phyloP scores from a whole-genome alignment of 352 stramenopile species.

The Pythium pectinolyticum region DNA sequence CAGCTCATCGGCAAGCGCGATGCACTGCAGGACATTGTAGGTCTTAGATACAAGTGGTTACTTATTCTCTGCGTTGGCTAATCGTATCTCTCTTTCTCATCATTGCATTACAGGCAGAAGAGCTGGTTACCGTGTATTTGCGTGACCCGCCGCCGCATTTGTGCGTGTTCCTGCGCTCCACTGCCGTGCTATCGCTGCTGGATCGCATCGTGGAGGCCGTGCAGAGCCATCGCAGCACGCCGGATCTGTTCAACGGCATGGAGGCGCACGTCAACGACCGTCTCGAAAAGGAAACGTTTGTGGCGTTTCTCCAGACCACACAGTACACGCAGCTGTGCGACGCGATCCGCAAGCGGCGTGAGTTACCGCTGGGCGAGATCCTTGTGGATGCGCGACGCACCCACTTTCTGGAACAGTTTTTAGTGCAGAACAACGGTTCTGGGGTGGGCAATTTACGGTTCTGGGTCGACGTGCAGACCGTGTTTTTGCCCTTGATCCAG shows the following conservation, averaged over 20 bases:
- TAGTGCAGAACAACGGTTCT: conserved; percentile 32
- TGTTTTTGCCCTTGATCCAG: conserved; percentile 68
- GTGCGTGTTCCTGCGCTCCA: conserved; percentile 25
- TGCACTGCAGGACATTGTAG: conserved; percentile 44
- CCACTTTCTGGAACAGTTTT: conserved; percentile 52
- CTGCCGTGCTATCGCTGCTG: conserved; percentile 30
- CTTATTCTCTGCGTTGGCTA: neutral
- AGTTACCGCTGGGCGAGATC: conserved; percentile 64
- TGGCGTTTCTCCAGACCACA: conserved; percentile 42
- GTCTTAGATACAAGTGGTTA: neutral
- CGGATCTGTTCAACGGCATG: conserved; percentile 64
- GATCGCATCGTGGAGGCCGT: conserved; percentile 36
- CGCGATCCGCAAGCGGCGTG: conserved; percentile 47
- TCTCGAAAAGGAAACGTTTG: conserved; percentile 55
- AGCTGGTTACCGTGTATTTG: conserved; percentile 45
- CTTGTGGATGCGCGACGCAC: conserved; percentile 57
- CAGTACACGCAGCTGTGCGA: conserved; percentile 60
- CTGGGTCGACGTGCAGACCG: conserved; percentile 75
- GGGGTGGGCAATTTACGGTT: conserved; percentile 63
- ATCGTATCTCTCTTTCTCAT: neutral
- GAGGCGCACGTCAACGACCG: conserved; percentile 49
- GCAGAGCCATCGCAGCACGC: conserved; percentile 30
- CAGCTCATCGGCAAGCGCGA: conserved; percentile 45
- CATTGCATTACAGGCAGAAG: conserved; percentile 39
- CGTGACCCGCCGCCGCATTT: conserved; percentile 29